Evolutionary conservation across 768 basidiomycete species (phyloP).

Genomic region (Coprinopsis sp.): DNA sequence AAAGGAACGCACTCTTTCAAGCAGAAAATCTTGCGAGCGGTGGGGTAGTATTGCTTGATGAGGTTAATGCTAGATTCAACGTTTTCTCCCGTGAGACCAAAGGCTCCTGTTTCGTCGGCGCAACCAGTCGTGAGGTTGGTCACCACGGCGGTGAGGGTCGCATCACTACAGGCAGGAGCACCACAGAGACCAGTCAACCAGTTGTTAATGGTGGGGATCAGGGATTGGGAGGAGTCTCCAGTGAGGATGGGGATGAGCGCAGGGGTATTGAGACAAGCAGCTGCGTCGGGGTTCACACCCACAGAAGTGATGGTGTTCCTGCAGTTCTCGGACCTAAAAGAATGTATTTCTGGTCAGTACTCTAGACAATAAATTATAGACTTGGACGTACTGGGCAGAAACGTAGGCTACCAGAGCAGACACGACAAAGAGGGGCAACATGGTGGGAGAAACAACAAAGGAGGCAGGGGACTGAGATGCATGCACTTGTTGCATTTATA

Average conservation of each 20-base stretch:
- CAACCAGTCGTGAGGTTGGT: slow-evolving; percentile 49
- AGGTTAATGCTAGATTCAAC: slow-evolving; percentile 23
- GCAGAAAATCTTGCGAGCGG: slow-evolving; percentile 51
- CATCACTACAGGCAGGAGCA: slow-evolving; percentile 50
- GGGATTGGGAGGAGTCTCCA: slow-evolving; percentile 28
- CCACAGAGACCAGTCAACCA: slow-evolving; percentile 62
- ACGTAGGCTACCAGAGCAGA: slow-evolving; percentile 29
- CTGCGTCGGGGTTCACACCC: slow-evolving; percentile 38
- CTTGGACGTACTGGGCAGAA: slow-evolving; percentile 42
- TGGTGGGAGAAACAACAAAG: slow-evolving; percentile 14
- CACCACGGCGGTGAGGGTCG: slow-evolving; percentile 51
- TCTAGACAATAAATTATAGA: slow-evolving; percentile 1
- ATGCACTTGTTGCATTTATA: not conserved
- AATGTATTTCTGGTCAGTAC: slow-evolving; percentile 1
- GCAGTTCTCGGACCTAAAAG: slow-evolving; percentile 42
- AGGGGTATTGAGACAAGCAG: slow-evolving; percentile 44
- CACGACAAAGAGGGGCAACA: slow-evolving; percentile 24
- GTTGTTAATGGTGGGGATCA: slow-evolving; percentile 46
- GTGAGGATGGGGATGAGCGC: slow-evolving; percentile 39
- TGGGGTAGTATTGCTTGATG: slow-evolving; percentile 55
- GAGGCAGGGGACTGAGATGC: slow-evolving; percentile 9
- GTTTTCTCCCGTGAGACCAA: slow-evolving; percentile 26
- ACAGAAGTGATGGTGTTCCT: slow-evolving; percentile 40
- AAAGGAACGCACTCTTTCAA: slow-evolving; percentile 54
- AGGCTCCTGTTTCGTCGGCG: slow-evolving; percentile 29